Conservation (phyloP, 352 stramenopile genomes). For the Pilasporangium apinafurcum region DNA sequence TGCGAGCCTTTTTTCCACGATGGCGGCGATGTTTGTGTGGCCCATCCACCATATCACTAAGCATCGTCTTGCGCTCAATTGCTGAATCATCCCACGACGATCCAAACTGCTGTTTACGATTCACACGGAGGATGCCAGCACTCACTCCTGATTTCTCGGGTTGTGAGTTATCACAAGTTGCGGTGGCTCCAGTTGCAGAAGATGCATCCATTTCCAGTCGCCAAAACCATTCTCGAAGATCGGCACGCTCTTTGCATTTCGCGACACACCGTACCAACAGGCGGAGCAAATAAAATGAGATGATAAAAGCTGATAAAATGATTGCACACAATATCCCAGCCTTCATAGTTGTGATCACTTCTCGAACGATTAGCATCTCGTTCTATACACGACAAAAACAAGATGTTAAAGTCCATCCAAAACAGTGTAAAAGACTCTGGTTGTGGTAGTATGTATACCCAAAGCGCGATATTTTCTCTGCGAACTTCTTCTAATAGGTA, state of each 20-base stretch:
- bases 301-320: constrained; percentile 60
- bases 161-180: too few relatives aligned
- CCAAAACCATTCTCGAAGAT: constrained; percentile 76
- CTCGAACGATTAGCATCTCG: constrained; percentile 69
- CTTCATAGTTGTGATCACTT: constrained; percentile 87
- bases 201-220: constrained; percentile 30
- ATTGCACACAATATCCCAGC: constrained; percentile 71
- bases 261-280: constrained; percentile 64
- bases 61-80: constrained; percentile 74
- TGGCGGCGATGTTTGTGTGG: constrained; percentile 28
- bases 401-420: not conserved
- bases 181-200: constrained; percentile 4
- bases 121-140: constrained; percentile 38
- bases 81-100: constrained; percentile 72
- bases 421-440: not conserved
- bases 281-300: constrained; percentile 64
- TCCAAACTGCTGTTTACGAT: constrained; percentile 70
- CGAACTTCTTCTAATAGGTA: constrained; percentile 29
- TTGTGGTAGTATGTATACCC: constrained; percentile 17
- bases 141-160: constrained; percentile 3
- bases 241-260: constrained; percentile 63
- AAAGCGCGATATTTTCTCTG: constrained; percentile 46
- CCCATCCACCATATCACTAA: constrained; percentile 43
- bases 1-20: constrained; percentile 19
- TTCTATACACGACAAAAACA: constrained; percentile 24